Percentiles rank a stretch among this genome's conserved stretches.
These are phyloP conservation scores for Avena atlantica DNA, from an alignment of 176 grass and related monocot genomes.

Conservation along the genomic window DNA sequence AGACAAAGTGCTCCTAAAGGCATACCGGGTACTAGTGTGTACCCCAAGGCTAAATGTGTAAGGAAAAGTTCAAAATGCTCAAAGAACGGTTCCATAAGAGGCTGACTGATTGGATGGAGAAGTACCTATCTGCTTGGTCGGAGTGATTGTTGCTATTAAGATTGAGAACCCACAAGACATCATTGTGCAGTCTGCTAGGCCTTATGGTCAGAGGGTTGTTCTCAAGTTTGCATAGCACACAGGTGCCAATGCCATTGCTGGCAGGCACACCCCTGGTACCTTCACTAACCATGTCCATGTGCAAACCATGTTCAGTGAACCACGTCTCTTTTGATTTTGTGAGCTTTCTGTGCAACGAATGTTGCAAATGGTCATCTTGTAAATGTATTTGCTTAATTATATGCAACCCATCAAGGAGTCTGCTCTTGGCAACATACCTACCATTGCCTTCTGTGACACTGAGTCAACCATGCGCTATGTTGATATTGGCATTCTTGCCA, in stretches of 20 bases:
- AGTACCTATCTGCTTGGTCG: too few species aligned
- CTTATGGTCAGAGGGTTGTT: neutral
- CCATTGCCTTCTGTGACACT: slow-evolving; percentile 93
- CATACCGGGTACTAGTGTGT: too few species aligned
- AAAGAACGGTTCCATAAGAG: too few species aligned
- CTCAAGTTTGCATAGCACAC: slow-evolving; percentile 9
- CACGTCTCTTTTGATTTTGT: slow-evolving; percentile 31
- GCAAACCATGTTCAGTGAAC: neutral
- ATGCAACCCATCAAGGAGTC: slow-evolving; percentile 87
- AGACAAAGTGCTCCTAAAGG: too few species aligned
- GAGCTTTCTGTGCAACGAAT: neutral
- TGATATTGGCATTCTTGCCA: slow-evolving; percentile 88
- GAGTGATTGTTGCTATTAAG: slow-evolving; percentile 11
- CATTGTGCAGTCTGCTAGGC: neutral
- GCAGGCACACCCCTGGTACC: slow-evolving; percentile 15
- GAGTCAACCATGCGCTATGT: slow-evolving; percentile 95
- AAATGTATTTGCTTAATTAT: slow-evolving; percentile 4
- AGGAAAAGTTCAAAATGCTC: too few species aligned
- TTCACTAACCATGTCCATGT: slow-evolving; percentile 21
- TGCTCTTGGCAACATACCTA: slow-evolving; percentile 91
- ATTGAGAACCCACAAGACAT: slow-evolving; percentile 11
- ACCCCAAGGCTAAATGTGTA: too few species aligned
- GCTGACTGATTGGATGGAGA: too few species aligned
- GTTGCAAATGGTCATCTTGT: neutral
- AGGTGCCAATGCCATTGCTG: neutral